These are phyloP conservation scores for Phaeosphaeria sp. DNA, from an alignment of 2,329 filamentous ascomycete species.

Conservation along the genomic window DNA sequence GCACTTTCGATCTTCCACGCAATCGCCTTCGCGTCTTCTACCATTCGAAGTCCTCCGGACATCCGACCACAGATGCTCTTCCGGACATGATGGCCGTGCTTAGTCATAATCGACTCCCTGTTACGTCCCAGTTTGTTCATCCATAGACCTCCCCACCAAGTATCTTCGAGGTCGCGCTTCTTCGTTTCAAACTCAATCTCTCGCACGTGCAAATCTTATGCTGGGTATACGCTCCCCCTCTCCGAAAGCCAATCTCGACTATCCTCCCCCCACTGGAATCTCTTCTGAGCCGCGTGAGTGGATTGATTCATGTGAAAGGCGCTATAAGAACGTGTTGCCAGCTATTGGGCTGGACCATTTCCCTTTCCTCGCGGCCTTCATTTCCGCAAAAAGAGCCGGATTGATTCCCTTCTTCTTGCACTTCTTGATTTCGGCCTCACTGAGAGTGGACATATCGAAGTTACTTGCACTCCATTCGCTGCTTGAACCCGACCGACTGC, in stretches of 20 bases:
- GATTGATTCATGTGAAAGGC: too few species aligned
- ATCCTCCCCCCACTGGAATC: too few species aligned
- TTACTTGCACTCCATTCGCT: conserved; percentile 50
- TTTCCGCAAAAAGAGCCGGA: conserved; percentile 55
- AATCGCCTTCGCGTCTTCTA: background rate
- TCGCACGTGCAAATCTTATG: too few species aligned
- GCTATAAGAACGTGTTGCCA: conserved; percentile 42
- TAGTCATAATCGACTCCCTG: too few species aligned
- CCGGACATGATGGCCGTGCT: background rate
- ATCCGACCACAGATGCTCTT: background rate
- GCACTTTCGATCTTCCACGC: background rate
- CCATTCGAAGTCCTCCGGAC: background rate
- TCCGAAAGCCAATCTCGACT: too few species aligned
- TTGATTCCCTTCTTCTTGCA: conserved; percentile 57
- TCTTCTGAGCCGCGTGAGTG: background rate
- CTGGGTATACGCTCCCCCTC: too few species aligned
- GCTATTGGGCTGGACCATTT: conserved; percentile 45
- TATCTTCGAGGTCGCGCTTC: too few species aligned
- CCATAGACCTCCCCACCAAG: too few species aligned
- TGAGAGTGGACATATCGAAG: conserved; percentile 48
- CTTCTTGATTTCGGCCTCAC: conserved; percentile 52
- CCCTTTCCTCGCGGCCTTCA: conserved; percentile 54
- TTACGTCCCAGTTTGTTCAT: too few species aligned
- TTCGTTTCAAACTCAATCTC: too few species aligned
- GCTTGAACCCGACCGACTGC: conserved; percentile 28